phyloP scores from a whole-genome alignment of 129 eudicot genomes.

The carrot (Daucus carota) region DNA sequence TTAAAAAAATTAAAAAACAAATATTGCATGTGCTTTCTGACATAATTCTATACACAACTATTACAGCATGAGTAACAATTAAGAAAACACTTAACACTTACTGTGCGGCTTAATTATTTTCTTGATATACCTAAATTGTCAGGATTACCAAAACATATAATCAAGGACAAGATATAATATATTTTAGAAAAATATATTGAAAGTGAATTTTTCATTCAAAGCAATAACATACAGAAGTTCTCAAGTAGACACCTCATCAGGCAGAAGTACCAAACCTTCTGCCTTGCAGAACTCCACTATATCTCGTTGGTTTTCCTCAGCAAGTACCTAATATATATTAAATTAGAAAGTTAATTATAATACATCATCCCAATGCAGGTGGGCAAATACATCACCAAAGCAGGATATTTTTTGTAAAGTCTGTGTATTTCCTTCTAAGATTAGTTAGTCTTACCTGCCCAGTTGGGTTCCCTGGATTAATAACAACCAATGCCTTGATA shows the following conservation, averaged over 20 bases:
- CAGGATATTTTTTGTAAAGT: background rate
- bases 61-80: too few relatives aligned
- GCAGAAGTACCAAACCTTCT: conserved; percentile 91
- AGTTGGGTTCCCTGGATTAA: conserved; percentile 96
- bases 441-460: conserved; percentile 57
- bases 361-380: background rate
- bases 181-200: too few relatives aligned
- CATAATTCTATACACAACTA: too few relatives aligned
- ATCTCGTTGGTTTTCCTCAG: conserved; percentile 79
- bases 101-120: too few relatives aligned
- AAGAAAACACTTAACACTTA: too few relatives aligned
- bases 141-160: background rate
- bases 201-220: background rate
- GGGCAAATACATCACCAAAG: background rate
- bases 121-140: conserved; percentile 75
- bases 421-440: background rate
- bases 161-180: background rate
- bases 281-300: conserved; percentile 97
- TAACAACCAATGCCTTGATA: conserved; percentile 90
- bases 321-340: conserved; percentile 54
- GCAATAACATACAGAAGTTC: background rate
- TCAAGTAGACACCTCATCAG: conserved; percentile 67
- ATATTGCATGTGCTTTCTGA: background rate
- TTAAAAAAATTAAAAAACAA: background rate
- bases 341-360: background rate